Evolutionary conservation across 129 eudicot species (phyloP).

Genomic region (Tagetes erecta): DNA sequence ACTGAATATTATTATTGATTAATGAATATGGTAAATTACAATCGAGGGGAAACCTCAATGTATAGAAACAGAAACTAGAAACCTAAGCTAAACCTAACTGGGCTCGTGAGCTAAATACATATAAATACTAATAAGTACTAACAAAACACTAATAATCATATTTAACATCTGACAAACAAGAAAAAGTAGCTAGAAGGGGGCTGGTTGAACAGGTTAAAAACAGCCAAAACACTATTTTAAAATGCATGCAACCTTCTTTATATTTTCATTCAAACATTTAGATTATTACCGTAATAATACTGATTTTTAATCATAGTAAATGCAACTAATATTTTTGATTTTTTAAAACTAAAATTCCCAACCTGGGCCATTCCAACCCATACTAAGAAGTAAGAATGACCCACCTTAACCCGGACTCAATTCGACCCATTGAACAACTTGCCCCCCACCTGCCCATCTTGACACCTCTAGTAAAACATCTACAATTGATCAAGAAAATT

Average conservation of each 20-base stretch:
- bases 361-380: neutral
- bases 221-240: neutral
- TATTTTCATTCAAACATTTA: neutral
- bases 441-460: neutral
- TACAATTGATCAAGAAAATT: slow-evolving; percentile 6
- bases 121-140: no score
- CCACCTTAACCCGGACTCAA: neutral
- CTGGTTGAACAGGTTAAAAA: neutral
- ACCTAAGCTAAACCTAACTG: no score
- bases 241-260: neutral
- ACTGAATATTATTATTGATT: no score
- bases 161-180: neutral
- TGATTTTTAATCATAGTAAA: neutral
- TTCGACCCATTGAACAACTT: neutral
- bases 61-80: no score
- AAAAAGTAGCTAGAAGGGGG: neutral
- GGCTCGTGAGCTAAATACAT: no score
- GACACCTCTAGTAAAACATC: slow-evolving; percentile 5
- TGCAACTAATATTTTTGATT: neutral
- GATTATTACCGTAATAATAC: neutral
- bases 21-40: no score
- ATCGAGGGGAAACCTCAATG: no score
- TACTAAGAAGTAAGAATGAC: neutral
- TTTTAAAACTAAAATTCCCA: neutral
- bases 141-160: no score